Conservation (phyloP, 106 monocot genomes). For the Acanthochlamys bracteata region DNA sequence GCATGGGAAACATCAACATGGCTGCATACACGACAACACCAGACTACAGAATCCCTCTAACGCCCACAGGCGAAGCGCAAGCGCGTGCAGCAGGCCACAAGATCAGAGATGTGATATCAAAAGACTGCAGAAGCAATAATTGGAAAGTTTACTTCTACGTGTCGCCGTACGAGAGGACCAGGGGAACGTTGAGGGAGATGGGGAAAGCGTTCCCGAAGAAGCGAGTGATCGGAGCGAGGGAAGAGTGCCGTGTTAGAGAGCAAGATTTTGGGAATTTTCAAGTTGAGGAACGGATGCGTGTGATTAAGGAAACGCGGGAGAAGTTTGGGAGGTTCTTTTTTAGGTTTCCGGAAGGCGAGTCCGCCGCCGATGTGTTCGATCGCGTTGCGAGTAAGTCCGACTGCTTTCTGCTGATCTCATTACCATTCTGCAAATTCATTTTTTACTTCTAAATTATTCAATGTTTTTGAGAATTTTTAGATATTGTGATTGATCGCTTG, state of each 20-base stretch:
- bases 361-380: conserved; percentile 91
- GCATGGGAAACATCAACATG: conserved; percentile 79
- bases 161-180: conserved; percentile 66
- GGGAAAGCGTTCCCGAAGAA: conserved; percentile 47
- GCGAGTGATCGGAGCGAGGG: conserved; percentile 63
- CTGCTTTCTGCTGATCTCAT: too few relatives aligned
- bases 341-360: conserved; percentile 94
- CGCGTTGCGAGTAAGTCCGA: conserved; percentile 85
- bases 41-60: conserved; percentile 76
- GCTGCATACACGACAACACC: conserved; percentile 83
- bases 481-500: too few relatives aligned
- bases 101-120: conserved; percentile 29
- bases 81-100: conserved; percentile 45
- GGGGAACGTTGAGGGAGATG: conserved; percentile 69
- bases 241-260: conserved; percentile 86
- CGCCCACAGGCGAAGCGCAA: conserved; percentile 49
- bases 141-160: conserved; percentile 93
- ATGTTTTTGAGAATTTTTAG: too few relatives aligned
- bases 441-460: not conserved
- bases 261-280: conserved; percentile 99
- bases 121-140: not conserved
- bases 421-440: not conserved
- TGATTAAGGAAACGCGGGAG: conserved; percentile 62
- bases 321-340: conserved; percentile 94
- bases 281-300: conserved; percentile 82